Evolutionary conservation across 2,329 filamentous ascomycete species (phyloP), one percentile per base, ranked within the genome.

Genomic region (Thyridium curvatum): DNA sequence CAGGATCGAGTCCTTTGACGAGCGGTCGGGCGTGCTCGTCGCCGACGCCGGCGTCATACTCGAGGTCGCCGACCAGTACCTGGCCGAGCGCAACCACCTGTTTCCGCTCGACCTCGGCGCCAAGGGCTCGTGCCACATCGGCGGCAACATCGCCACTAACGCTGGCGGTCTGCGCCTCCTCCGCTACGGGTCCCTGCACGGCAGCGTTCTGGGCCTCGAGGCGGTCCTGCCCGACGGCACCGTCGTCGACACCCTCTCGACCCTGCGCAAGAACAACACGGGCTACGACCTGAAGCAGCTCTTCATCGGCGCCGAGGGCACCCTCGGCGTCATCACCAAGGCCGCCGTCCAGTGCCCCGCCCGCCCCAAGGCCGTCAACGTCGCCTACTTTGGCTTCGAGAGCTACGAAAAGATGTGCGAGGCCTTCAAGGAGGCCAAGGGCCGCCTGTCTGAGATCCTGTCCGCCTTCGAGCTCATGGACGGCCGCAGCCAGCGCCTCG

Each of bases 401-500:
- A 94, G 85, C 31, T 98, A 86, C 60, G 89, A 95, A 35, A 83
- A 95, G 59, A 87, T 88, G 12, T 87, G 93, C 56, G 66, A 76
- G 51, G 88, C 91, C 2, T 98, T 93, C 72, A 75, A 79, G 34
- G 86, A 91, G 61, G 91, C 93, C 39, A 97, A 96, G 70, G 72
- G 73, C 30, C 86, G 95, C 58, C 78, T 98, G 1, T 88, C 85
- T 1, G 93, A 98, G 65, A 97, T 98, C 52, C 74, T 98, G 4
- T 97, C 91, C 3, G 93, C 93, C 0, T 98, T 98, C 58, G 93
- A 98, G 68, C 73, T 98, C 46, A 98, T 98, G 91, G 93, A 98
- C 52, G 79, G 77, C 14, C 72, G 79, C 46, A 91, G 81, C 46
- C 93, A 97, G 64, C 70, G 79, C 45, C 68, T 95, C 30, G 87